A percentile compares a stretch with the other conserved stretches of the same genome.
Conservation (phyloP, 1,139 yeast genomes). For the Zygosaccharomyces sapae region DNA sequence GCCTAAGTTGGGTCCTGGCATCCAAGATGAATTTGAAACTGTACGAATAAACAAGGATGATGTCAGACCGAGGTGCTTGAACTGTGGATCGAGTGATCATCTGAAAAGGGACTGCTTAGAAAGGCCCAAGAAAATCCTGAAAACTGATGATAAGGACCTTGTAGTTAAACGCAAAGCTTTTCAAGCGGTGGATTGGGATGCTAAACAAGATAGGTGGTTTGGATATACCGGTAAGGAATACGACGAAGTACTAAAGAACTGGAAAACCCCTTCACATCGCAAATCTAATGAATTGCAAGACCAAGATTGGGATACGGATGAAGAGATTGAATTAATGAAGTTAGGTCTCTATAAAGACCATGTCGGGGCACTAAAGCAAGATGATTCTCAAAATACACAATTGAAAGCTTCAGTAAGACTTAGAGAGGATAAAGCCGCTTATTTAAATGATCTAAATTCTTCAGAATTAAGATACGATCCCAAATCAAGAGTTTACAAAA, state of each 20-base stretch:
- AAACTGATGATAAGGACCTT: neutral
- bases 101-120: slow-evolving; percentile 30
- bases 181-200: slow-evolving; percentile 28
- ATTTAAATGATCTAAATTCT: slow-evolving; percentile 31
- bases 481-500: slow-evolving; percentile 35
- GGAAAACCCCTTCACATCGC: slow-evolving; percentile 17
- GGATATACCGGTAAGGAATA: slow-evolving; percentile 34
- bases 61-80: slow-evolving; percentile 18
- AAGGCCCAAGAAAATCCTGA: slow-evolving; percentile 23
- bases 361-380: slow-evolving; percentile 18
- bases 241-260: slow-evolving; percentile 20
- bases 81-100: slow-evolving; percentile 31
- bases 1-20: slow-evolving; percentile 31
- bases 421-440: slow-evolving; percentile 36
- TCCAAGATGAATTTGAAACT: slow-evolving; percentile 24
- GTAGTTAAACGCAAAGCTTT: slow-evolving; percentile 12
- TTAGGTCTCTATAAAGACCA: slow-evolving; percentile 27
- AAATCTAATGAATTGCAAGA: neutral
- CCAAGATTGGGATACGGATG: slow-evolving; percentile 28
- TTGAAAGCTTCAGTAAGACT: slow-evolving; percentile 29
- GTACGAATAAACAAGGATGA: slow-evolving; percentile 1
- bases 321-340: slow-evolving; percentile 30
- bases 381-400: slow-evolving; percentile 18
- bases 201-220: slow-evolving; percentile 35
- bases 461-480: slow-evolving; percentile 35